Conservation (phyloP, 2,329 filamentous ascomycete genomes). For the Stagonosporopsis vannaccii region DNA sequence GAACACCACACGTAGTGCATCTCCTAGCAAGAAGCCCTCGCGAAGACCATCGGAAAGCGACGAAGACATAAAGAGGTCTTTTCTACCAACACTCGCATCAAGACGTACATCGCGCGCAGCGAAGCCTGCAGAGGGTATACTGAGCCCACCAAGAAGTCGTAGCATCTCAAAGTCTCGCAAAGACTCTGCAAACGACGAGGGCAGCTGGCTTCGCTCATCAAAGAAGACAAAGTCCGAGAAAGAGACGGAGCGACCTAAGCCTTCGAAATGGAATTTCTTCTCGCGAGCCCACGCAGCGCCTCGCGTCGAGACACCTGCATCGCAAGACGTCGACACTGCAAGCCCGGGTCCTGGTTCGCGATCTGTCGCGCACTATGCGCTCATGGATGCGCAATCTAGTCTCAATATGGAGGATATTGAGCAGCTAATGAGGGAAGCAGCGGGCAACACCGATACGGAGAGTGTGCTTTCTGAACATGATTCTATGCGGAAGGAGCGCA, state of each 20-base stretch:
- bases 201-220: constrained; percentile 48
- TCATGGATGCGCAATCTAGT: constrained; percentile 59
- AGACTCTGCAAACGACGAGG: constrained; percentile 42
- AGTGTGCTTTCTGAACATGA: constrained; percentile 31
- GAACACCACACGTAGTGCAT: constrained; percentile 40
- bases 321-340: constrained; percentile 52
- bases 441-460: constrained; percentile 37
- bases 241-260: constrained; percentile 46
- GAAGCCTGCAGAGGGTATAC: constrained; percentile 31
- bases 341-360: constrained; percentile 44
- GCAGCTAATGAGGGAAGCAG: constrained; percentile 54
- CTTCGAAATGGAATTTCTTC: constrained; percentile 65
- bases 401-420: constrained; percentile 56
- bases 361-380: constrained; percentile 65
- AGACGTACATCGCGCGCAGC: constrained; percentile 39
- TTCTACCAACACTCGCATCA: constrained; percentile 40
- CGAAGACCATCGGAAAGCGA: constrained; percentile 48
- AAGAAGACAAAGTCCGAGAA: constrained; percentile 38
- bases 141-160: constrained; percentile 24
- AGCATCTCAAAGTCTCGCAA: constrained; percentile 32
- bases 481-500: constrained; percentile 37
- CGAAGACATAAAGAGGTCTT: constrained; percentile 45
- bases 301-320: constrained; percentile 42
- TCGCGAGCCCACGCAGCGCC: constrained; percentile 56
- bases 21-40: constrained; percentile 40